phyloP scores from a whole-genome alignment of 331 rosid species.

The Quercus tomentella region DNA sequence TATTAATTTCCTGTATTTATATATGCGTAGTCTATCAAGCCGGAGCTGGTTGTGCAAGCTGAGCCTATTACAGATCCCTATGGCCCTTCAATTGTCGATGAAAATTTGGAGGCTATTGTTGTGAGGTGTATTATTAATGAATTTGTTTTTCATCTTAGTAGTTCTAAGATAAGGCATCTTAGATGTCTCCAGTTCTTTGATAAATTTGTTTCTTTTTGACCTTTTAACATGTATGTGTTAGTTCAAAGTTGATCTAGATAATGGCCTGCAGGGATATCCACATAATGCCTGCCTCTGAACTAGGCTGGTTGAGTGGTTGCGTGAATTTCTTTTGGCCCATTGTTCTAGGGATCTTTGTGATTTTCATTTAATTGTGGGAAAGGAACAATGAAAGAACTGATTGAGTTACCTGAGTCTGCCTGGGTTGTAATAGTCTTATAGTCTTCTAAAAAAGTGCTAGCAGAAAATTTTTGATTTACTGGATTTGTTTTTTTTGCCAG shows the following conservation, averaged over 20 bases:
- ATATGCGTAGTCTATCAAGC: slow-evolving; percentile 73
- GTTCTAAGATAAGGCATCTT: not conserved
- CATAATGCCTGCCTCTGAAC: not conserved
- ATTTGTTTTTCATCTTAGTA: not conserved
- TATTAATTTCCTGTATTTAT: slow-evolving; percentile 1
- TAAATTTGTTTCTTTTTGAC: not conserved
- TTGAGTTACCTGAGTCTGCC: too few species aligned
- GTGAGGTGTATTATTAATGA: slow-evolving; percentile 61
- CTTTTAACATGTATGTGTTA: not conserved
- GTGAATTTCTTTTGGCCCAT: not conserved
- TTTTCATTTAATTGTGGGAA: not conserved
- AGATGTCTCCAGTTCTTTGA: not conserved
- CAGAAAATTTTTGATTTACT: slow-evolving; percentile 18
- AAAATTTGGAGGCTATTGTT: slow-evolving; percentile 79
- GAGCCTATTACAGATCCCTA: slow-evolving; percentile 84
- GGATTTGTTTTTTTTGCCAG: slow-evolving; percentile 38
- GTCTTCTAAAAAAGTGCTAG: not conserved
- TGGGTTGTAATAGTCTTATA: not conserved
- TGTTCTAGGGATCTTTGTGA: slow-evolving; percentile 5
- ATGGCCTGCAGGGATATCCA: not conserved
- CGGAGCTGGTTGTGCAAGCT: slow-evolving; percentile 62
- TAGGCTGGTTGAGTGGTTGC: not conserved
- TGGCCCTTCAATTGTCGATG: slow-evolving; percentile 87
- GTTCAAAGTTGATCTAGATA: too few species aligned
- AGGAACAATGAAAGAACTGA: not conserved